phyloP scores from a whole-genome alignment of 805 yeast species.

The Myxozyma melibiosi region DNA sequence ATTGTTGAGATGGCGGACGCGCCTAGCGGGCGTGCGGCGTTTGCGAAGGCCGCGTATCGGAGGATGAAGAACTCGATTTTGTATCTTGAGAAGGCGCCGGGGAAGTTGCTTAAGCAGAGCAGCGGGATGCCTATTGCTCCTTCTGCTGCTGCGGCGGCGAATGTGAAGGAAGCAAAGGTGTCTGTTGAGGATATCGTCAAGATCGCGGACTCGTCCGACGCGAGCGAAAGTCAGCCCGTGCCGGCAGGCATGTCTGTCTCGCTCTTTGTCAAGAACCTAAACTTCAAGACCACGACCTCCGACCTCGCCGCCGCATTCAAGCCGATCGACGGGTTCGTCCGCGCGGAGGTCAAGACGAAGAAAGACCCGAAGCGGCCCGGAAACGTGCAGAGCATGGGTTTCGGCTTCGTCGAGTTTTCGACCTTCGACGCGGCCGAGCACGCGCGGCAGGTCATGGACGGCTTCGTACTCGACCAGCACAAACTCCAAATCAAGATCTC shows the following conservation, averaged over 20 bases:
- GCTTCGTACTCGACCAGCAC: constrained; percentile 82
- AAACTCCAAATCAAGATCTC: constrained; percentile 86
- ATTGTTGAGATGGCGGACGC: constrained; percentile 84
- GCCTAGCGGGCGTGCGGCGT: constrained; percentile 86
- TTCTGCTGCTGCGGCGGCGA: constrained; percentile 42
- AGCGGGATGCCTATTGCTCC: constrained; percentile 17
- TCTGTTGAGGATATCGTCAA: constrained; percentile 10
- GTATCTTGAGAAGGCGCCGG: constrained; percentile 93
- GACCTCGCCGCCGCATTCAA: constrained; percentile 65
- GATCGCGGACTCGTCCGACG: constrained; percentile 39
- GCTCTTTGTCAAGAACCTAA: constrained; percentile 87
- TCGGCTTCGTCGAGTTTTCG: constrained; percentile 91
- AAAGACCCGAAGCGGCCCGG: constrained; percentile 78
- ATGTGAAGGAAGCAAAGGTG: constrained; percentile 32
- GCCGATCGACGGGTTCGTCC: constrained; percentile 73
- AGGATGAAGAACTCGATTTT: constrained; percentile 84
- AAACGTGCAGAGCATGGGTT: constrained; percentile 87
- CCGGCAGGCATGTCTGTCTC: constrained; percentile 63
- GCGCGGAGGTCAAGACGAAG: constrained; percentile 81
- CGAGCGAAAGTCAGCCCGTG: constrained; percentile 47
- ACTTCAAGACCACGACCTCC: constrained; percentile 70
- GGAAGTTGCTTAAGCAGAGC: constrained; percentile 69
- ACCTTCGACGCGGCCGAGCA: constrained; percentile 74
- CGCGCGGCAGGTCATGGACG: constrained; percentile 75
- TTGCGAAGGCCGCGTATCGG: constrained; percentile 81